These are phyloP conservation scores for Ulmus americana DNA, from an alignment of 331 rosid genomes.

Conservation along the genomic window DNA sequence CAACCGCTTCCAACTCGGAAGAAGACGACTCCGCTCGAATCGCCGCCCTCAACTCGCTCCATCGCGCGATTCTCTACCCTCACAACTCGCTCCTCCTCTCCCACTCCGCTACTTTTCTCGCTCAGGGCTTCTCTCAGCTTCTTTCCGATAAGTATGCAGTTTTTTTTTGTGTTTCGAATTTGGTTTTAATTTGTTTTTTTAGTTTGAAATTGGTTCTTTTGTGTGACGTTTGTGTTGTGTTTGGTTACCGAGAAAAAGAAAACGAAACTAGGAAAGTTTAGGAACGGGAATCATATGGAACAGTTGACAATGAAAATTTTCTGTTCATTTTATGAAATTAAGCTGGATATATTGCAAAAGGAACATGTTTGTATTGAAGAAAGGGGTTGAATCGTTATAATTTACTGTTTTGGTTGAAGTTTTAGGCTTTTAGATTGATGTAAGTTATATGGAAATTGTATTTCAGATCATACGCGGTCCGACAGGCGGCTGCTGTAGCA, in stretches of 20 bases:
- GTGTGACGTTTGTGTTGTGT: background rate
- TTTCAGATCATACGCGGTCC: conserved; percentile 55
- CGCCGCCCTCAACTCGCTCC: conserved; percentile 72
- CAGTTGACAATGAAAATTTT: too few species aligned
- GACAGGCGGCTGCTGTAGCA: conserved; percentile 69
- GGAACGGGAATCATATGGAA: too few species aligned
- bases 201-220: background rate
- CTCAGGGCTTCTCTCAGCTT: conserved; percentile 81
- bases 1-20: conserved; percentile 19
- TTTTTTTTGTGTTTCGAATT: background rate
- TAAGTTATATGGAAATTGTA: conserved; percentile 16
- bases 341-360: background rate
- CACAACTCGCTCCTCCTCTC: conserved; percentile 81
- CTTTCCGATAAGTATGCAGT: conserved; percentile 64
- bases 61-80: conserved; percentile 76
- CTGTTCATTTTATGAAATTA: background rate
- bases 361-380: background rate
- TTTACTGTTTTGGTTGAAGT: background rate
- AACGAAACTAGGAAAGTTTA: too few species aligned
- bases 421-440: background rate
- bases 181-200: background rate
- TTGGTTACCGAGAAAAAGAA: background rate
- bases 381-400: conserved; percentile 1
- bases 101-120: conserved; percentile 81
- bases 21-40: conserved; percentile 64